Percentiles rank a stretch among this genome's conserved stretches.
Evolutionary conservation across 352 stramenopile species (phyloP).

Genomic region (Pythium apleroticum): DNA sequence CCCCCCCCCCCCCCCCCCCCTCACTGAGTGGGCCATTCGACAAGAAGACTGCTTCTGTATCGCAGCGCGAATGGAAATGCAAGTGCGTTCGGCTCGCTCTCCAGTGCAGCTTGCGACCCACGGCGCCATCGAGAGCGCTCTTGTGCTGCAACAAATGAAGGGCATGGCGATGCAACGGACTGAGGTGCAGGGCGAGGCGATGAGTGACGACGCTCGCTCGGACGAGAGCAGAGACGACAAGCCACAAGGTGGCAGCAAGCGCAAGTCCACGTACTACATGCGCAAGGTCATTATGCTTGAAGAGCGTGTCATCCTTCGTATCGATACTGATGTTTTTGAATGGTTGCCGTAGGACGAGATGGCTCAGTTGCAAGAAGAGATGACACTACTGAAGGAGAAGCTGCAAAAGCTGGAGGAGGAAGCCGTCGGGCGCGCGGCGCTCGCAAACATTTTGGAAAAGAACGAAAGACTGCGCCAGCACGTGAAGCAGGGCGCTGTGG

Average conservation of each 20-base stretch:
- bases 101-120: neutral
- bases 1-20: too few species aligned
- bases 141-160: constrained; percentile 13
- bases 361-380: constrained; percentile 1
- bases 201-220: constrained; percentile 11
- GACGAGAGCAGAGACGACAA: neutral
- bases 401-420: neutral
- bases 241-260: constrained; percentile 8
- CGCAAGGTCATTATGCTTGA: constrained; percentile 16
- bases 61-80: neutral
- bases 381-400: neutral
- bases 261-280: constrained; percentile 28
- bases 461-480: neutral
- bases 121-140: constrained; percentile 19
- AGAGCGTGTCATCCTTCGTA: too few species aligned
- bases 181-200: constrained; percentile 6
- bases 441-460: neutral
- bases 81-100: neutral
- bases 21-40: too few species aligned
- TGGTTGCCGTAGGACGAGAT: constrained; percentile 14
- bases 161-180: too few species aligned
- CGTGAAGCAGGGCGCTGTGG: neutral
- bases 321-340: neutral
- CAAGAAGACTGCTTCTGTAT: too few species aligned
- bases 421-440: neutral